These are phyloP conservation scores for Lagenaria siceraria DNA, from an alignment of 306 rosid genomes.

Conservation along the genomic window DNA sequence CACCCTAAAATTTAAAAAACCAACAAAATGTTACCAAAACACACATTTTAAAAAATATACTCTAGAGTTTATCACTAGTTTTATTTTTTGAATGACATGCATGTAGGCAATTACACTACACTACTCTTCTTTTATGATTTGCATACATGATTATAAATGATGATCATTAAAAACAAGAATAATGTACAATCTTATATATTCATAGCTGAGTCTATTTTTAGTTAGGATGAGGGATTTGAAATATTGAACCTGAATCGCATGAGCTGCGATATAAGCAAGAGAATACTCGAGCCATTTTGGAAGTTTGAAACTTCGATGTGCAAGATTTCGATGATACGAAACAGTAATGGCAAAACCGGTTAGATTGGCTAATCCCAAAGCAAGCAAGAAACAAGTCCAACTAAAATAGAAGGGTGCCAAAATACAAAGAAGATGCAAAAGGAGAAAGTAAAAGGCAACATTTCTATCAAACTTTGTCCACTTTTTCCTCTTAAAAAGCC, in stretches of 20 bases:
- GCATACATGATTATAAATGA: no score
- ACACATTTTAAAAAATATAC: background rate
- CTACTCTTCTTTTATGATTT: no score
- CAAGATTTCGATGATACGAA: slow-evolving; percentile 54
- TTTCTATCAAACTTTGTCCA: background rate
- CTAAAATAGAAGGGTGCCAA: background rate
- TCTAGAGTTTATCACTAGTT: no score
- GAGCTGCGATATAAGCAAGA: slow-evolving; percentile 41
- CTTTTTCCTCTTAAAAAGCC: background rate
- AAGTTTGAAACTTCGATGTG: slow-evolving; percentile 52
- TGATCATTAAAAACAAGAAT: no score
- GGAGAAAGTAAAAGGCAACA: background rate
- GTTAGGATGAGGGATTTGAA: no score
- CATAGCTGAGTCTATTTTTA: background rate
- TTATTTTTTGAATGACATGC: no score
- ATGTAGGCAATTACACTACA: no score
- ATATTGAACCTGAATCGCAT: slow-evolving; percentile 39
- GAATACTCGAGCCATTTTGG: slow-evolving; percentile 61
- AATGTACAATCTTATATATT: background rate
- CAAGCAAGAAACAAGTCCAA: background rate
- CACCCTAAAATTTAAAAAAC: slow-evolving; percentile 1
- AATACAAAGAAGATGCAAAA: background rate
- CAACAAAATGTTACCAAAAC: slow-evolving; percentile 8
- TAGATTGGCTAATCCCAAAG: background rate
- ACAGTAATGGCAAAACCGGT: background rate